Evolutionary conservation across 768 basidiomycete species (phyloP).

Genomic region (Panus rudis): DNA sequence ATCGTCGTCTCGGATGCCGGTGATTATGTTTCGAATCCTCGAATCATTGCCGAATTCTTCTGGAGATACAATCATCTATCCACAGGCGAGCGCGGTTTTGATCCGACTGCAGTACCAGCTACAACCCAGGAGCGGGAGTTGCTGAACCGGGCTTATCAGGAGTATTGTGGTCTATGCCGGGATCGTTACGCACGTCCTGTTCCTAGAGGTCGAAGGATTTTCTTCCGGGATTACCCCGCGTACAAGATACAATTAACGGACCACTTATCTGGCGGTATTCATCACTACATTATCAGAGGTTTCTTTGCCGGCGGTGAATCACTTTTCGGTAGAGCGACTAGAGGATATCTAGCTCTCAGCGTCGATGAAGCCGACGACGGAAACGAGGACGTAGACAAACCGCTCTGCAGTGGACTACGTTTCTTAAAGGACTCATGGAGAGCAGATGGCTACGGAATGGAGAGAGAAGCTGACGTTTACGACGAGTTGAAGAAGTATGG

Average conservation of each 20-base stretch:
- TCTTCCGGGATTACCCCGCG: too few species aligned
- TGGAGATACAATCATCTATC: slow-evolving; percentile 17
- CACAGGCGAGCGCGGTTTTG: slow-evolving; percentile 15
- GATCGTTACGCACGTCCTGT: too few species aligned
- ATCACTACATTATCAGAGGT: too few species aligned
- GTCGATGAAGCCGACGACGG: not conserved
- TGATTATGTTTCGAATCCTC: slow-evolving; percentile 14
- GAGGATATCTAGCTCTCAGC: slow-evolving; percentile 5
- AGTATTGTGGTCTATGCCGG: too few species aligned
- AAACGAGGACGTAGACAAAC: too few species aligned
- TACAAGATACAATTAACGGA: too few species aligned
- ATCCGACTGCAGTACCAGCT: slow-evolving; percentile 19
- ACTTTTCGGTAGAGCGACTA: slow-evolving; percentile 4
- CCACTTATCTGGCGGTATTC: too few species aligned
- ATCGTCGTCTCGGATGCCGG: slow-evolving; percentile 21
- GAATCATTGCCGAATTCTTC: slow-evolving; percentile 19
- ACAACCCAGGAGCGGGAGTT: too few species aligned
- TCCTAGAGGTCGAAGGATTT: too few species aligned
- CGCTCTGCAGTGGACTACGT: too few species aligned
- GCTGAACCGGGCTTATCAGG: too few species aligned
- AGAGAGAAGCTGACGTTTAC: not conserved
- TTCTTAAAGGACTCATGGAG: slow-evolving; percentile 12
- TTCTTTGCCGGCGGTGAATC: too few species aligned
- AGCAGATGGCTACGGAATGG: not conserved
- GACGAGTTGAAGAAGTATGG: not conserved